These are phyloP conservation scores for Ascochyta fabae DNA, from an alignment of 2,329 filamentous ascomycete species.

Conservation along the genomic window DNA sequence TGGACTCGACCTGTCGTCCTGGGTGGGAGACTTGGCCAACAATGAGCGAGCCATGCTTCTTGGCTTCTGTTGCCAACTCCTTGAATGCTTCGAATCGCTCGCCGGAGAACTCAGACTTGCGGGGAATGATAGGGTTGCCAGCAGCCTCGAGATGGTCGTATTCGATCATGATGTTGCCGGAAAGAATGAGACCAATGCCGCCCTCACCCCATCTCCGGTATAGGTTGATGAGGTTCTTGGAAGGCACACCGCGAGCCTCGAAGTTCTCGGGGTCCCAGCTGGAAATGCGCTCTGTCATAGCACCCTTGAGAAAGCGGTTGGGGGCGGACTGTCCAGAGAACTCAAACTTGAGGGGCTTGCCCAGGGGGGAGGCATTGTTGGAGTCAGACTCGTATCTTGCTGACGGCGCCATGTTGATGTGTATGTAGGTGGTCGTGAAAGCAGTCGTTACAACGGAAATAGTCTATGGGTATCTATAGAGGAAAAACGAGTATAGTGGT, in stretches of 20 bases:
- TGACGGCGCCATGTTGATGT: slow-evolving; percentile 43
- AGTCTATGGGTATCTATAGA: not conserved
- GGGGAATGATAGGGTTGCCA: slow-evolving; percentile 68
- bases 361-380: slow-evolving; percentile 50
- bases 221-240: slow-evolving; percentile 62
- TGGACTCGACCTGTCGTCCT: slow-evolving; percentile 60
- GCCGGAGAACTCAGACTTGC: slow-evolving; percentile 58
- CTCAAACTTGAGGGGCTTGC: slow-evolving; percentile 53
- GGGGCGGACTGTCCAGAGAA: slow-evolving; percentile 62
- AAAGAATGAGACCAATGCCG: slow-evolving; percentile 58
- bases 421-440: not conserved
- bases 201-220: slow-evolving; percentile 61
- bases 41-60: slow-evolving; percentile 64
- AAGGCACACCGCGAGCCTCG: slow-evolving; percentile 61
- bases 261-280: slow-evolving; percentile 64
- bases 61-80: slow-evolving; percentile 61
- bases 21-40: slow-evolving; percentile 69
- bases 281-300: slow-evolving; percentile 70
- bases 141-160: slow-evolving; percentile 64
- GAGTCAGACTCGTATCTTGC: slow-evolving; percentile 51
- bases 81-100: slow-evolving; percentile 67
- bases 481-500: not conserved
- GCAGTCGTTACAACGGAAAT: not conserved
- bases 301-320: slow-evolving; percentile 71
- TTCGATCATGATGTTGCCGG: slow-evolving; percentile 70